Base-by-base conservation (phyloP, 495 filamentous ascomycete species). In the Pseudoneurospora amorphoporcata region DNA sequence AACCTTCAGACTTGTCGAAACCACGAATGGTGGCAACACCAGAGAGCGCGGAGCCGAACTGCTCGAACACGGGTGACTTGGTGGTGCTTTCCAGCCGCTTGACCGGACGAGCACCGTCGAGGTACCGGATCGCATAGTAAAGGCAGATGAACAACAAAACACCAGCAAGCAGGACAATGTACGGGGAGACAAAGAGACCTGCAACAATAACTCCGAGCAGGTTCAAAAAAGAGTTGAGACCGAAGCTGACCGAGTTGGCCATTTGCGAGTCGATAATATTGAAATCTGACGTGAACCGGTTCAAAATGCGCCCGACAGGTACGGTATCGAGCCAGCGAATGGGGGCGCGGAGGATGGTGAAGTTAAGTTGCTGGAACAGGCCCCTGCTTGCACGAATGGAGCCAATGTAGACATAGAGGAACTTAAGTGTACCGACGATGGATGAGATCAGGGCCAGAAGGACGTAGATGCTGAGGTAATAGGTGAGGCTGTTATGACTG, bases 211-310 rank as follows among this genome's bases (percentile, higher is more conserved):
- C 86, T 14, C 89, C 88, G 3, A 90, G 23, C 16, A 92, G 80
- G 19, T 84, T 81, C 7, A 89, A 79, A 2, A 84, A 74, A 2
- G 87, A 84, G 73, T 84, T 84, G 6, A 86, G 78, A 2, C 88
- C 80, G 71, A 88, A 89, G 0, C 83, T 83, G 39, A 93, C 65
- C 41, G 91, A 87, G 68, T 85, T 85, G 1, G 87, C 86, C 16
- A 94, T 79, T 23, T 86, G 84, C 2, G 87, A 89, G 78, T 95
- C 92, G 39, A 94, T 84, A 3, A 86, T 85, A 74, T 88, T 85
- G 76, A 95, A 94, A 75, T 95, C 93, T 6, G 90, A 85, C 0
- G 92, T 92, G 72, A 95, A 94, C 7, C 93, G 86, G 78, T 95
- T 96, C 4, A 95, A 78, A 42, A 95, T 88, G 35, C 92, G 87